Conservation (phyloP, 768 basidiomycete genomes). For the Tricholoma furcatifolium region DNA sequence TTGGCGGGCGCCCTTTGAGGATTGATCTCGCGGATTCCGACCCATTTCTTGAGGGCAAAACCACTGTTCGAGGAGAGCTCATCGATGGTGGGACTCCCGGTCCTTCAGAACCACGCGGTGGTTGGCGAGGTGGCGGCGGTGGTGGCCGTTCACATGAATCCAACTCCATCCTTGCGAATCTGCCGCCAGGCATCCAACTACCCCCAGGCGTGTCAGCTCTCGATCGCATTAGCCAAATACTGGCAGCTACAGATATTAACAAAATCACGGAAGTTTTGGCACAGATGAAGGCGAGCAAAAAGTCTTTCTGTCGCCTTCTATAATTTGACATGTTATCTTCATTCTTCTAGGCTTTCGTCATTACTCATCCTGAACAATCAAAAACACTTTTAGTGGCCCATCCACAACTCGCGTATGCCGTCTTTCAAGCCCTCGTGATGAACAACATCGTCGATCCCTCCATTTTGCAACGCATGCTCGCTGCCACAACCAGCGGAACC, state of each 20-base stretch:
- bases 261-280: conserved; percentile 92
- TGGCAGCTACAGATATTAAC: conserved; percentile 79
- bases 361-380: conserved; percentile 90
- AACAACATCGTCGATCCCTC: conserved; percentile 92
- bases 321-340: conserved; percentile 2
- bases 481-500: conserved; percentile 29
- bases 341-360: conserved; percentile 76
- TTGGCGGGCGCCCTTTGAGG: conserved; percentile 88
- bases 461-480: conserved; percentile 71
- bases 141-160: conserved; percentile 37
- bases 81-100: conserved; percentile 64
- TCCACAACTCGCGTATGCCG: conserved; percentile 93
- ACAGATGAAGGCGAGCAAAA: conserved; percentile 95
- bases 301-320: conserved; percentile 10
- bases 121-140: conserved; percentile 52
- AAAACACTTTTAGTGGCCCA: conserved; percentile 73
- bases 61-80: conserved; percentile 81
- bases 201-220: conserved; percentile 69
- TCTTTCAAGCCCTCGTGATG: conserved; percentile 91
- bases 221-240: conserved; percentile 82
- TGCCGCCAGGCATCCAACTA: conserved; percentile 78
- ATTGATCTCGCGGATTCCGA: conserved; percentile 95
- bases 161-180: conserved; percentile 54
- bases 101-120: conserved; percentile 51
- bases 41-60: conserved; percentile 88